Evolutionary conservation across 140 eudicot genomes (phyloP), one percentile per base, ranked within the genome.

Genomic region (Oenanthe javanica): DNA sequence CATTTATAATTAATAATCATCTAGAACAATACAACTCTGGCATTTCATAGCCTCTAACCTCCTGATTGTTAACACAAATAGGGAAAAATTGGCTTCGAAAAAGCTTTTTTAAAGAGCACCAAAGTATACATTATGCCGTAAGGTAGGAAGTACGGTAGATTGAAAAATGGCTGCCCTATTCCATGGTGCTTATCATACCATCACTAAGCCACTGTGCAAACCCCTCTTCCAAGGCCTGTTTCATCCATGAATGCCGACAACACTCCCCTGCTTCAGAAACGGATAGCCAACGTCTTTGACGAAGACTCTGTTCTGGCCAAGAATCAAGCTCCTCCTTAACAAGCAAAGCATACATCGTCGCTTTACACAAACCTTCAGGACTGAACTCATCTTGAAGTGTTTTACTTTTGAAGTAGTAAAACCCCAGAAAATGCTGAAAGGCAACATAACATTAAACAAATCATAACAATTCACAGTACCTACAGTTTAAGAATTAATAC

Each of bases 231-330:
- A 94, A 88, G 66, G 98, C 98, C 79, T 89, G 84, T 6, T 93
- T 81, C 98, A 94, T 94, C 98, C 98, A 94, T 0, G 88, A 79
- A 54, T 94, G 96, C 77, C 98, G 85, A 84, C 98, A 94, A 76
- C 91, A 87, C 72, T 84, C 84, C 9, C 79, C 81, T 1, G 98
- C 98, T 86, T 94, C 93, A 5, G 96, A 80, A 42, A 94, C 79
- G 16, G 91, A 84, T 69, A 92, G 85, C 97, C 98, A 94, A 75
- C 90, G 90, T 87, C 98, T 89, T 73, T 88, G 79, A 57, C 98
- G 85, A 6, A 84, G 92, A 82, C 91, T 87, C 78, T 90, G 89
- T 76, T 94, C 98, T 0, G 98, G 98, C 98, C 98, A 94, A 16
- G 87, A 88, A 16, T 90, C 87, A 21, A 94, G 85, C 78, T 92